Percentiles rank a stretch among this genome's conserved stretches.
These are phyloP conservation scores for Atkinsonella hypoxylon DNA, from an alignment of 2,329 filamentous ascomycete genomes.

Conservation along the genomic window DNA sequence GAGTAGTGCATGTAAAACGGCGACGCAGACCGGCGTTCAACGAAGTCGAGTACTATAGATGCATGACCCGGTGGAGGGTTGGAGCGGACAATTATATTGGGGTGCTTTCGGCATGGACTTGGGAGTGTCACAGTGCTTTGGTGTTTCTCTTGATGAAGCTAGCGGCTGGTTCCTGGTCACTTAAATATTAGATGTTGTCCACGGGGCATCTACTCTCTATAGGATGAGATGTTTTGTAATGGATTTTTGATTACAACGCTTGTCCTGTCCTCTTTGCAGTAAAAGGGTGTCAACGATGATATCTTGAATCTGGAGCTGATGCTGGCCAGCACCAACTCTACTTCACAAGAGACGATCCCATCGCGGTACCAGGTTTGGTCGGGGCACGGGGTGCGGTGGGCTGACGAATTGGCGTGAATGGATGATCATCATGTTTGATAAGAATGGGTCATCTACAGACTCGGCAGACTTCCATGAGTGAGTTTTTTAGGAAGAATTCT, in stretches of 20 bases:
- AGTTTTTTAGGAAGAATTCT: too few species aligned
- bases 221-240: conserved; percentile 6
- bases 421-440: too few species aligned
- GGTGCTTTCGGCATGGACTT: background rate
- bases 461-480: too few species aligned
- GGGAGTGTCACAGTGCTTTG: conserved; percentile 1
- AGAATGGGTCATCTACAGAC: too few species aligned
- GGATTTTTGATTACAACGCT: background rate
- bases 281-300: conserved; percentile 8
- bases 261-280: background rate
- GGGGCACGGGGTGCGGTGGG: too few species aligned
- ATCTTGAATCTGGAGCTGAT: conserved; percentile 5
- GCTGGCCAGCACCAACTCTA: background rate
- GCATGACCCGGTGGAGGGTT: background rate
- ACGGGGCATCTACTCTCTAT: conserved; percentile 1
- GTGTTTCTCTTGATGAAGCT: conserved; percentile 2
- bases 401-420: too few species aligned
- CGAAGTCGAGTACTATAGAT: too few species aligned
- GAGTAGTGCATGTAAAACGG: background rate
- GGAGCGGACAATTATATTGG: background rate
- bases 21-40: too few species aligned
- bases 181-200: conserved; percentile 4
- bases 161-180: conserved; percentile 1
- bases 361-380: too few species aligned
- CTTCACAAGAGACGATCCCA: background rate